Conservation (phyloP, 139 green algal species). For the Volvox africanus region DNA sequence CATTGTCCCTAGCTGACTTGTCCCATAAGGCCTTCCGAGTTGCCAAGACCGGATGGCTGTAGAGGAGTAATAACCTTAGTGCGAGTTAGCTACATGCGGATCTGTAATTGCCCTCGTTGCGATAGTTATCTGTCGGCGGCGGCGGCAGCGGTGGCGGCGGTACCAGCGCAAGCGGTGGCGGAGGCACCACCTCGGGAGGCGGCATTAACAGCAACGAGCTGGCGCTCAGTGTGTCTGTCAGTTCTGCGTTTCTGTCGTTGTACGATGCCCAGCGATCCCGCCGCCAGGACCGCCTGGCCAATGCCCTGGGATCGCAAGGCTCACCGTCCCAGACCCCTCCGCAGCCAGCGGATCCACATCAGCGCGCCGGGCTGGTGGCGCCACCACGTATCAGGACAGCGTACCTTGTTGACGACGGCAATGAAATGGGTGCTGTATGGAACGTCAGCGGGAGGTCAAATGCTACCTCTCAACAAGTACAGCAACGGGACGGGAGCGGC, state of each 20-base stretch:
- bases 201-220: not conserved
- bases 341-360: not conserved
- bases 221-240: not conserved
- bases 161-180: not conserved
- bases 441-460: not conserved
- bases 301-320: not conserved
- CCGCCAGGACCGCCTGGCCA: slow-evolving; percentile 2
- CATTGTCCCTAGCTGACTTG: too few species aligned
- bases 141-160: not conserved
- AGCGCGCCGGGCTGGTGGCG: not conserved
- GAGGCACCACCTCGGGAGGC: not conserved
- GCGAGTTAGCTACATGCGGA: too few species aligned
- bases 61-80: too few species aligned
- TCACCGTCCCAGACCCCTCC: not conserved
- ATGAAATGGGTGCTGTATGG: too few species aligned
- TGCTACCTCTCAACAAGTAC: not conserved
- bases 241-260: slow-evolving; percentile 28
- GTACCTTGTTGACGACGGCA: too few species aligned
- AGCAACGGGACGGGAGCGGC: not conserved
- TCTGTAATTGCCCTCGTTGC: too few species aligned
- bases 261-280: slow-evolving; percentile 34
- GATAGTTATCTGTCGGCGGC: not conserved
- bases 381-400: too few species aligned
- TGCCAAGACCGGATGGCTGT: too few species aligned
- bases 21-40: too few species aligned